Conservation (phyloP, 129 eudicot genomes). For the Oenanthe sinensis region DNA sequence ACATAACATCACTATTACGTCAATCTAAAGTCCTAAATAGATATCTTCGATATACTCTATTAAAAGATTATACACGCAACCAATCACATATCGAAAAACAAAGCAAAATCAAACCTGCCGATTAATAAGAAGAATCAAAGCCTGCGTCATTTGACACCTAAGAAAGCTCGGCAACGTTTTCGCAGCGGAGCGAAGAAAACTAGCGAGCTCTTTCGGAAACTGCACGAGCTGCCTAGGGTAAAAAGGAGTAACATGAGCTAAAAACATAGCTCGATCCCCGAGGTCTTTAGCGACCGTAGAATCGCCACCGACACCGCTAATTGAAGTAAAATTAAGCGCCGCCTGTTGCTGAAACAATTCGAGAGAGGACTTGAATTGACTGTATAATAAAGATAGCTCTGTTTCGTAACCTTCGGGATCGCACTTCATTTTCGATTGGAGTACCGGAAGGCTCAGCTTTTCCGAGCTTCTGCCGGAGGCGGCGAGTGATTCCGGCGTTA, state of each 20-base stretch:
- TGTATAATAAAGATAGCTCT: constrained; percentile 57
- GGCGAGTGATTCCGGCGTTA: constrained; percentile 41
- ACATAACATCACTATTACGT: not conserved
- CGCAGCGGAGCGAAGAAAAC: constrained; percentile 51
- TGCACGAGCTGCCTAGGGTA: constrained; percentile 40
- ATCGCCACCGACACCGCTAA: constrained; percentile 57
- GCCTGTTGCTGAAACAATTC: constrained; percentile 79
- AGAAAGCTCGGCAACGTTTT: constrained; percentile 57
- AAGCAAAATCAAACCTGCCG: constrained; percentile 40
- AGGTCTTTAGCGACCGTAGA: constrained; percentile 67
- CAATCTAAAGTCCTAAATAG: no score
- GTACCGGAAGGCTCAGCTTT: constrained; percentile 55
- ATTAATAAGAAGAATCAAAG: constrained; percentile 66
- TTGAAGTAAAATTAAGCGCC: constrained; percentile 62
- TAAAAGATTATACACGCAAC: not conserved
- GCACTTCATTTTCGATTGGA: constrained; percentile 84
- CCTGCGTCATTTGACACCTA: constrained; percentile 65
- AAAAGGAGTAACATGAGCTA: constrained; percentile 87
- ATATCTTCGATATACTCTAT: no score
- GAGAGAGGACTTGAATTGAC: constrained; percentile 80
- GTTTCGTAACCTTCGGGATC: constrained; percentile 85
- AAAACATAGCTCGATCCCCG: constrained; percentile 71
- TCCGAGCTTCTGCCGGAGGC: constrained; percentile 75
- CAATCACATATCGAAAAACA: not conserved
- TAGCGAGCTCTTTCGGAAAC: constrained; percentile 60